Evolutionary conservation across 495 filamentous ascomycete species (phyloP).

Genomic region (Letharia lupina): DNA sequence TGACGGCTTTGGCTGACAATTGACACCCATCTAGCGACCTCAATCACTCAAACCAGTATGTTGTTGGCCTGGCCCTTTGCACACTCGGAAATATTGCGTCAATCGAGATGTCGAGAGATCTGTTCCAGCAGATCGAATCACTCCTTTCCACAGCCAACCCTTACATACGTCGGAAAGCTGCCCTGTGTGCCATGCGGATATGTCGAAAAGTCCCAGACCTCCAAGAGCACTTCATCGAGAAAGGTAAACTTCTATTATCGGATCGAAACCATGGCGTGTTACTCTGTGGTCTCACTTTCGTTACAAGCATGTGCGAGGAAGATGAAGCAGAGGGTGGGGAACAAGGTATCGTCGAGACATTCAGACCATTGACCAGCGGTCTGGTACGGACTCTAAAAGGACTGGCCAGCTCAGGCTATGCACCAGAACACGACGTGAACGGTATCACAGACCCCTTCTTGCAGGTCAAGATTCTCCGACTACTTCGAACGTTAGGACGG

Average conservation of each 20-base stretch:
- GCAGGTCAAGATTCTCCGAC: conserved; percentile 85
- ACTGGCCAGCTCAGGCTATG: conserved; percentile 88
- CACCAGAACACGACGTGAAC: conserved; percentile 94
- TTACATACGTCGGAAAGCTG: conserved; percentile 93
- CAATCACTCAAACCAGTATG: conserved; percentile 95
- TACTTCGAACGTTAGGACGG: conserved; percentile 76
- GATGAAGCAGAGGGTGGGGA: conserved; percentile 85
- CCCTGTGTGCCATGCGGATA: conserved; percentile 99
- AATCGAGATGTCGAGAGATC: conserved; percentile 95
- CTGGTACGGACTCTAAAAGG: conserved; percentile 89
- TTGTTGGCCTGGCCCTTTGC: conserved; percentile 91
- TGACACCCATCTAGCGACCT: conserved; percentile 57
- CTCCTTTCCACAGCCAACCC: conserved; percentile 88
- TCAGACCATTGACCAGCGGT: conserved; percentile 66
- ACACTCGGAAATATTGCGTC: conserved; percentile 96
- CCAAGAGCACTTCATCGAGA: conserved; percentile 94
- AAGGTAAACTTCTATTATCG: conserved; percentile 76
- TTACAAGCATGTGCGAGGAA: conserved; percentile 86
- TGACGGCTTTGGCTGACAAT: not conserved
- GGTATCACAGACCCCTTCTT: conserved; percentile 98
- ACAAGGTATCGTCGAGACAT: conserved; percentile 78
- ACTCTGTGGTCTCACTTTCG: conserved; percentile 83
- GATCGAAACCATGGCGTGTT: conserved; percentile 93
- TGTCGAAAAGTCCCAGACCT: conserved; percentile 96
- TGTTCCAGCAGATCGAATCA: conserved; percentile 89